These are phyloP conservation scores for Ophiostoma australiae DNA, from an alignment of 2,329 filamentous ascomycete species.

Conservation along the genomic window DNA sequence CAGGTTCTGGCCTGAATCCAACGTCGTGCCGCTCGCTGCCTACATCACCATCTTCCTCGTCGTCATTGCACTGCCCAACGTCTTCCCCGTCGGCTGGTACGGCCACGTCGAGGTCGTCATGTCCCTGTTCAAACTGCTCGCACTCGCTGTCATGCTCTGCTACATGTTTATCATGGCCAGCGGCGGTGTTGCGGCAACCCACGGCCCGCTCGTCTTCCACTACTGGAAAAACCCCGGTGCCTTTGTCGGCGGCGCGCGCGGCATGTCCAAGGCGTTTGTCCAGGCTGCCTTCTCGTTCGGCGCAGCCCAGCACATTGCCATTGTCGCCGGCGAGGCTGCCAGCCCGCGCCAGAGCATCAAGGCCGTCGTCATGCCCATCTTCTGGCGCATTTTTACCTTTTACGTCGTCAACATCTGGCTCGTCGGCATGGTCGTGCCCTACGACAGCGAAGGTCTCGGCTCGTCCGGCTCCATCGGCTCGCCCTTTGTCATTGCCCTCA, in stretches of 20 bases:
- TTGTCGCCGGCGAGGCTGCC: neutral
- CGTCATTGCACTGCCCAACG: neutral
- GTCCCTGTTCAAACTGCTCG: conserved; percentile 1
- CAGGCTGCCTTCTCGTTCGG: neutral
- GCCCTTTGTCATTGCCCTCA: conserved; percentile 1
- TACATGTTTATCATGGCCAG: conserved; percentile 8
- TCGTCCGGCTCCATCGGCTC: neutral
- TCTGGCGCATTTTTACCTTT: conserved; percentile 8
- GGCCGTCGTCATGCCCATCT: conserved; percentile 2
- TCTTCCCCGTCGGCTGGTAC: neutral
- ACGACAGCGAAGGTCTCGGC: neutral
- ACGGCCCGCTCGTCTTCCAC: neutral
- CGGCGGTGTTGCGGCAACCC: neutral
- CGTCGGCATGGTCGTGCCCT: conserved; percentile 10
- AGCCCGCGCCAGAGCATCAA: conserved; percentile 8
- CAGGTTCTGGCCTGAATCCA: neutral
- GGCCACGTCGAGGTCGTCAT: conserved; percentile 6
- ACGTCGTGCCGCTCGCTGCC: neutral
- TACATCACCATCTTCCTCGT: conserved; percentile 7
- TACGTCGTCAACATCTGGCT: conserved; percentile 11
- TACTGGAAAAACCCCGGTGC: neutral
- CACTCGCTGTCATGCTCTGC: conserved; percentile 5
- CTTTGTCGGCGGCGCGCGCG: neutral
- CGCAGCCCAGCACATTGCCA: conserved; percentile 3
- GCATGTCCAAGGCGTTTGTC: conserved; percentile 7